Percentiles rank a stretch among this genome's conserved stretches.
phyloP scores from a whole-genome alignment of 2,329 filamentous ascomycete genomes.

The Talaromyces verruculosus region DNA sequence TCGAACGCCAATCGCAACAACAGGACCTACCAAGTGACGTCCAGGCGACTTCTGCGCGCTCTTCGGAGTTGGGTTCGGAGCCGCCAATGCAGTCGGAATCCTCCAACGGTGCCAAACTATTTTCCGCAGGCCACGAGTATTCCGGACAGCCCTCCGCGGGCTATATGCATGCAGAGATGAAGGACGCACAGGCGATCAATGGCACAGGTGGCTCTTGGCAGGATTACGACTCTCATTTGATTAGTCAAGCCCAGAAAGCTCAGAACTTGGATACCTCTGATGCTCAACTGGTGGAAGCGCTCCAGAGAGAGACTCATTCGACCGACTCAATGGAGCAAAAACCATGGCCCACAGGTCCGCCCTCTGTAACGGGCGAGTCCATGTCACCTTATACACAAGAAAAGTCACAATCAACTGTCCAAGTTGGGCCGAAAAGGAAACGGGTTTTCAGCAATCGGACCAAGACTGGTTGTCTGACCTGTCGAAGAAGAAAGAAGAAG shows the following conservation, averaged over 20 bases:
- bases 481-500: constrained; percentile 91
- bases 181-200: constrained; percentile 31
- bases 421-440: constrained; percentile 49
- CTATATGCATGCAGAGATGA: constrained; percentile 31
- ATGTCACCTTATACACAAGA: constrained; percentile 36
- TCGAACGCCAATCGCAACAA: constrained; percentile 46
- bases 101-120: constrained; percentile 25
- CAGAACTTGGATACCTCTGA: constrained; percentile 49
- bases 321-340: constrained; percentile 37
- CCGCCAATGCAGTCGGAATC: constrained; percentile 26
- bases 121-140: constrained; percentile 26
- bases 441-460: constrained; percentile 83
- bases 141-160: constrained; percentile 27
- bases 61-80: constrained; percentile 36
- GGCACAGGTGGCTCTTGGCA: constrained; percentile 37
- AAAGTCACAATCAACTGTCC: constrained; percentile 36
- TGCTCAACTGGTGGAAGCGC: constrained; percentile 52
- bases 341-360: constrained; percentile 36
- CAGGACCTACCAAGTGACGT: constrained; percentile 36
- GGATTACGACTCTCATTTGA: constrained; percentile 43
- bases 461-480: constrained; percentile 94
- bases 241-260: constrained; percentile 50
- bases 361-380: constrained; percentile 37
- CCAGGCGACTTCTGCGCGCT: constrained; percentile 40
- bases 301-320: constrained; percentile 52